Evolutionary conservation across 805 yeast genomes (phyloP).

Genomic region (Candida orba): DNA sequence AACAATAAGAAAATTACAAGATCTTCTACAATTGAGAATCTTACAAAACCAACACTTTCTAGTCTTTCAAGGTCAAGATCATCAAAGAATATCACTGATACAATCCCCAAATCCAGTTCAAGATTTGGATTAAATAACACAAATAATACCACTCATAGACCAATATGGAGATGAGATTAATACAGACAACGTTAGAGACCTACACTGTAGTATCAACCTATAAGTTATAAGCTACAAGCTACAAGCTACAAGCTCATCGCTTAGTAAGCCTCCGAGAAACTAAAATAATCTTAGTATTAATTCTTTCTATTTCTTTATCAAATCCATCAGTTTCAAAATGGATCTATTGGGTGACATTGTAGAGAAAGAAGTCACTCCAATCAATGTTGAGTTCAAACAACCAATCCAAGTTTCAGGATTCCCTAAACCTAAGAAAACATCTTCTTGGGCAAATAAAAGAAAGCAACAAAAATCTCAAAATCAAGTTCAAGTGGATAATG

Average conservation of each 20-base stretch:
- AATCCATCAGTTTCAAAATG: constrained; percentile 33
- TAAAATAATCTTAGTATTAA: no score
- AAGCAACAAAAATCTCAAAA: constrained; percentile 71
- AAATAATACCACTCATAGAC: background rate
- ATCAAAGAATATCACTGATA: constrained; percentile 3
- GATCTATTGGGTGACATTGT: constrained; percentile 91
- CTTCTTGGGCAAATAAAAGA: constrained; percentile 55
- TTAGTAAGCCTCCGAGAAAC: background rate
- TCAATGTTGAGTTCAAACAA: constrained; percentile 52
- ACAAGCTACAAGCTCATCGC: background rate
- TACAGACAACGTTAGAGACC: no score
- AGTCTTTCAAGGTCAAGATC: constrained; percentile 18
- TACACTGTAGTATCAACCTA: no score
- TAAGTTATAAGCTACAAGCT: no score
- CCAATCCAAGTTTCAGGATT: constrained; percentile 64
- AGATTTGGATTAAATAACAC: background rate
- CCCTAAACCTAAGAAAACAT: constrained; percentile 77
- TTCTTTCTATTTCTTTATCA: no score
- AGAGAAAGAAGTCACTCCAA: constrained; percentile 80
- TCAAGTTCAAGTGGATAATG: constrained; percentile 38
- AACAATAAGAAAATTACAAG: constrained; percentile 11
- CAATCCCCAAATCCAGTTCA: constrained; percentile 6
- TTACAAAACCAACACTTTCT: constrained; percentile 18
- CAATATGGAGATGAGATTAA: background rate
- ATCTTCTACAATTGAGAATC: constrained; percentile 14